Evolutionary conservation across 2,329 filamentous ascomycete species (phyloP), one percentile per base, ranked within the genome.

Genomic region (Botryotinia calthae): DNA sequence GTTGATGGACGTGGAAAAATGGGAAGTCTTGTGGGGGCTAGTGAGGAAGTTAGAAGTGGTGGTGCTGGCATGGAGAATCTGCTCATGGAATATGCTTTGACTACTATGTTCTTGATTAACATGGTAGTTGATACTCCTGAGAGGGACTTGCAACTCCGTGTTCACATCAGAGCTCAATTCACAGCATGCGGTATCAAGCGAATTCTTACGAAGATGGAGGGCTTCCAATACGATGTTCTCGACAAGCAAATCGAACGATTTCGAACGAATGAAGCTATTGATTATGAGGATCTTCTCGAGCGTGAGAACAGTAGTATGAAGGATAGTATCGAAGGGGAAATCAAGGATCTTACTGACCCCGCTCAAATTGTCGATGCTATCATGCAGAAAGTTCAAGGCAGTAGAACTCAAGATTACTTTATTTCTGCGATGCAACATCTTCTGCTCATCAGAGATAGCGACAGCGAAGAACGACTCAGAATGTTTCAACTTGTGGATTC

Each of bases 21-120:
- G 94, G 96, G 96, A 79, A 98, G 95, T 84, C 86, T 98, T 78
- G 96, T 99, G 42, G 96, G 96, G 76, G 96, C 96, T 46, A 98
- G 94, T 80, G 96, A 98, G 79, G 96, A 99, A 84, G 91, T 97
- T 73, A 92, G 96, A 78, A 97, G 93, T 79, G 96, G 96, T 76
- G 96, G 96, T 76, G 97, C 98, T 80, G 96, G 96, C 81, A 97
- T 98, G 91, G 96, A 99, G 87, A 98, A 98, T 82, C 86, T 98
- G 79, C 87, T 99, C 71, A 98, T 99, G 96, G 96, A 99, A 87
- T 99, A 99, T 81, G 95, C 95, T 56, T 93, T 98, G 66, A 93
- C 95, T 48, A 97, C 95, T 2, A 88, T 99, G 79, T 94, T 98
- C 81, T 87, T 99, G 80, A 90, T 98, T 86, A 99, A 98, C 84